A percentile compares a stretch with the other conserved stretches of the same genome.
phyloP scores from a whole-genome alignment of 106 monocot genomes.

The Gastrodia elata region DNA sequence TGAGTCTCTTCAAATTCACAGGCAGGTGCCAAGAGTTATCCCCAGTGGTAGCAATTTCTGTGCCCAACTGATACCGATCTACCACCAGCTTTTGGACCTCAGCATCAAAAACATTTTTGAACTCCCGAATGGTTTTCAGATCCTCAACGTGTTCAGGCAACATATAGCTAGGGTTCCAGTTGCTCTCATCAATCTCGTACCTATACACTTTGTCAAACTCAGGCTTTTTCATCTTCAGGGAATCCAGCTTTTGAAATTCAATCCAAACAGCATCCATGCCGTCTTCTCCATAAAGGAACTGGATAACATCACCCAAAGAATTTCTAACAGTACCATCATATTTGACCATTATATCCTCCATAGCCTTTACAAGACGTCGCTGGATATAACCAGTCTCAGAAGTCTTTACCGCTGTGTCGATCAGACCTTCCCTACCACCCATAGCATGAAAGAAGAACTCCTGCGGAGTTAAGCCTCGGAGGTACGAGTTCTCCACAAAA shows the following conservation, averaged over 20 bases:
- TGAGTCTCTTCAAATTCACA: conserved; percentile 87
- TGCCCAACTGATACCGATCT: conserved; percentile 78
- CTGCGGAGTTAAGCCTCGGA: conserved; percentile 91
- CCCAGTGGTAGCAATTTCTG: conserved; percentile 86
- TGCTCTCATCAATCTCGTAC: conserved; percentile 80
- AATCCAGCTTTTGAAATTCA: conserved; percentile 83
- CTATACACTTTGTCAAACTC: conserved; percentile 73
- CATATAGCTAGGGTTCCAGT: conserved; percentile 92
- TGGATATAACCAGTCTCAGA: conserved; percentile 99
- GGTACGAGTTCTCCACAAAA: conserved; percentile 97
- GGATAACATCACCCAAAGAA: conserved; percentile 94
- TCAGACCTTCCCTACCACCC: conserved; percentile 99
- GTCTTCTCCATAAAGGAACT: conserved; percentile 98
- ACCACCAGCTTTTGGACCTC: conserved; percentile 90
- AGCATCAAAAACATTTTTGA: conserved; percentile 93
- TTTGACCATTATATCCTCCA: conserved; percentile 99
- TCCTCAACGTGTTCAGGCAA: conserved; percentile 88
- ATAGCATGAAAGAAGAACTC: conserved; percentile 99
- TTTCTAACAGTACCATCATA: conserved; percentile 99
- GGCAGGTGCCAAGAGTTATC: conserved; percentile 87
- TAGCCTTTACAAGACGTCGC: conserved; percentile 92
- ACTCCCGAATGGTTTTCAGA: conserved; percentile 83
- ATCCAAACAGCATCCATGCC: conserved; percentile 99
- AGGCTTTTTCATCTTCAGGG: conserved; percentile 84
- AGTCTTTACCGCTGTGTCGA: conserved; percentile 97